A percentile compares a stretch with the other conserved stretches of the same genome.
Conservation (phyloP, 1,284 basidiomycete genomes). For the Papiliotrema laurentii region DNA sequence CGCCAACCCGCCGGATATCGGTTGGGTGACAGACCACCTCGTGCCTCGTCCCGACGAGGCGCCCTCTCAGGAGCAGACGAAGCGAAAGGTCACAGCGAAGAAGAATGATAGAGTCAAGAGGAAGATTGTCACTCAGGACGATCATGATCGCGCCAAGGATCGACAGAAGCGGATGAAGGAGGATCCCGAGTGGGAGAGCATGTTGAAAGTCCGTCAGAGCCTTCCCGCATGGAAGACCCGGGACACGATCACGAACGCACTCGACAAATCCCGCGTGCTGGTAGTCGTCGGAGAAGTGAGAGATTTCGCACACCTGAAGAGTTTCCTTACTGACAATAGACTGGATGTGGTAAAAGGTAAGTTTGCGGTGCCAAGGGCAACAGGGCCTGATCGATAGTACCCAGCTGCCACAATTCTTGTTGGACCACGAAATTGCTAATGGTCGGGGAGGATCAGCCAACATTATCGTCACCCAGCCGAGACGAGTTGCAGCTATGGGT, state of each 20-base stretch:
- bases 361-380: neutral
- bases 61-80: slow-evolving; percentile 5
- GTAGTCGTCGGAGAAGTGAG: slow-evolving; percentile 82
- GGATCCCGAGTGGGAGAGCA: slow-evolving; percentile 56
- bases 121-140: slow-evolving; percentile 55
- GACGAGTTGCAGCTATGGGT: slow-evolving; percentile 83
- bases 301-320: slow-evolving; percentile 22
- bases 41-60: slow-evolving; percentile 49
- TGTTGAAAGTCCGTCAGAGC: slow-evolving; percentile 58
- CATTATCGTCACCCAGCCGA: slow-evolving; percentile 85
- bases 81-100: slow-evolving; percentile 11
- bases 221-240: slow-evolving; percentile 73
- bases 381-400: slow-evolving; percentile 18
- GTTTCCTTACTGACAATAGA: slow-evolving; percentile 31
- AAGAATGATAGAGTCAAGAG: slow-evolving; percentile 10
- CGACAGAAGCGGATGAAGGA: slow-evolving; percentile 50
- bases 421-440: slow-evolving; percentile 69
- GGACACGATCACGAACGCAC: slow-evolving; percentile 59
- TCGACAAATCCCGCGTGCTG: slow-evolving; percentile 64
- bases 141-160: slow-evolving; percentile 58
- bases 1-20: slow-evolving; percentile 66
- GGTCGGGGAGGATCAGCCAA: slow-evolving; percentile 64
- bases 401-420: slow-evolving; percentile 78
- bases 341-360: slow-evolving; percentile 81
- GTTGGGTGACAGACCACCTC: slow-evolving; percentile 61